phyloP scores from a whole-genome alignment of 2,329 filamentous ascomycete species.

The Hypoxylon sp. region DNA sequence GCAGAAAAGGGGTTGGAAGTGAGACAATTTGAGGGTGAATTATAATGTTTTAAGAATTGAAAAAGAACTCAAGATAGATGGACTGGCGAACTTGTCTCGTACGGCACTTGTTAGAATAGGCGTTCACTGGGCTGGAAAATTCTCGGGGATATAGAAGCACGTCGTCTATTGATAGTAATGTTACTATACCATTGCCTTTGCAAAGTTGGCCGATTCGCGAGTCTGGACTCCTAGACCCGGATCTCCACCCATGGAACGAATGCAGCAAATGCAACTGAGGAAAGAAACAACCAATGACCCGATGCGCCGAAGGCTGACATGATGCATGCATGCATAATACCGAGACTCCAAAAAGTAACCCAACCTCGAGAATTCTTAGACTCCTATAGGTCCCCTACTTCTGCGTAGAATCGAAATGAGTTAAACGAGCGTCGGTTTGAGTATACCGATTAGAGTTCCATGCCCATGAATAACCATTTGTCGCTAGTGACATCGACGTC shows the following conservation, averaged over 20 bases:
- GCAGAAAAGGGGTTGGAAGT: constrained; percentile 78
- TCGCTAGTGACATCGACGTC: constrained; percentile 76
- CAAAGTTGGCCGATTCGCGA: constrained; percentile 26
- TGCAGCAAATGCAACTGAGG: constrained; percentile 28
- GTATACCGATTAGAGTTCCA: constrained; percentile 74
- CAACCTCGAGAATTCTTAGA: constrained; percentile 14
- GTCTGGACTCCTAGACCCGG: constrained; percentile 20
- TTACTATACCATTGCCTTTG: constrained; percentile 35
- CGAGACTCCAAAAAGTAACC: constrained; percentile 37
- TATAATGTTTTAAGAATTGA: constrained; percentile 46
- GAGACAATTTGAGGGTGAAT: constrained; percentile 77
- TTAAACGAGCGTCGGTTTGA: constrained; percentile 21
- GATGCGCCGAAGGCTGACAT: constrained; percentile 26
- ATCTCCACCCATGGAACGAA: constrained; percentile 18
- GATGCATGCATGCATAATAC: constrained; percentile 22
- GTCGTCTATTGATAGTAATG: constrained; percentile 42
- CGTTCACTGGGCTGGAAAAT: constrained; percentile 36
- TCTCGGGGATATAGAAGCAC: constrained; percentile 34
- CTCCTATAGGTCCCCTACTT: constrained; percentile 17
- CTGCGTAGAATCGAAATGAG: constrained; percentile 19
- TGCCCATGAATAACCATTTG: constrained; percentile 87
- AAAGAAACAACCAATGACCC: constrained; percentile 32
- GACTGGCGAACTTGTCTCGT: constrained; percentile 24
- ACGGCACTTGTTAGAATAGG: constrained; percentile 38
- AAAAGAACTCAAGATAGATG: background rate